Evolutionary conservation across 345 rosid genomes (phyloP).

Genomic region (Populus euphratica): DNA sequence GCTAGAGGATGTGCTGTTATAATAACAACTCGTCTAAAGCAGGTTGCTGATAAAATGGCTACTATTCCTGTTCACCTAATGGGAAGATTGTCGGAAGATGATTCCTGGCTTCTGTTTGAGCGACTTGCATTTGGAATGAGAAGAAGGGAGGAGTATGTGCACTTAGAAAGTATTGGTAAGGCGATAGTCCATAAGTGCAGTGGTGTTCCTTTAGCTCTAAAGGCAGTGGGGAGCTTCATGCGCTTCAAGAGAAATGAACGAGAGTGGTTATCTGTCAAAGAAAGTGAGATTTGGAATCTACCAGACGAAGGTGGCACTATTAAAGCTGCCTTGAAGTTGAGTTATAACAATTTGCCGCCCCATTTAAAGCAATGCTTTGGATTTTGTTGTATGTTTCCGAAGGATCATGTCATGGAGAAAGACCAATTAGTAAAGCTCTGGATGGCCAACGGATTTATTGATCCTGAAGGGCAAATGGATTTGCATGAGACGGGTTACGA

Average conservation of each 20-base stretch:
- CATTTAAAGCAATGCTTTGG: constrained; percentile 8
- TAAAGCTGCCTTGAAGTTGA: not conserved
- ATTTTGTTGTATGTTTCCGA: constrained; percentile 1
- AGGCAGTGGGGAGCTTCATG: constrained; percentile 11
- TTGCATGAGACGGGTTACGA: constrained; percentile 13
- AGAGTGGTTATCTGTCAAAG: too few relatives aligned
- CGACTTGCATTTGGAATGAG: not conserved
- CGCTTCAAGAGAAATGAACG: not conserved
- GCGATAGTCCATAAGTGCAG: constrained; percentile 12
- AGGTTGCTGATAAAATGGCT: constrained; percentile 2
- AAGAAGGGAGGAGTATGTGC: not conserved
- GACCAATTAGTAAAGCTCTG: constrained; percentile 12
- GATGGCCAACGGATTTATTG: constrained; percentile 29
- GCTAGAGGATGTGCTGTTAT: not conserved
- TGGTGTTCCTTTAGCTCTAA: constrained; percentile 16
- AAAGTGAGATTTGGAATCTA: too few relatives aligned
- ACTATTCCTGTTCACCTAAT: not conserved
- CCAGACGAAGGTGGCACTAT: not conserved
- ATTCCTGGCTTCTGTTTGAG: constrained; percentile 13
- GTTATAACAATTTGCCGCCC: not conserved
- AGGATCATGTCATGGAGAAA: not conserved
- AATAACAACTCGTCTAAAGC: not conserved
- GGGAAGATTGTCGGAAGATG: constrained; percentile 4
- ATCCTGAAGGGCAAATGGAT: not conserved
- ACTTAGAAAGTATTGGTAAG: constrained; percentile 7